These are phyloP conservation scores for Cyberlindnera mississippiensis DNA, from an alignment of 805 yeast species.

Conservation along the genomic window DNA sequence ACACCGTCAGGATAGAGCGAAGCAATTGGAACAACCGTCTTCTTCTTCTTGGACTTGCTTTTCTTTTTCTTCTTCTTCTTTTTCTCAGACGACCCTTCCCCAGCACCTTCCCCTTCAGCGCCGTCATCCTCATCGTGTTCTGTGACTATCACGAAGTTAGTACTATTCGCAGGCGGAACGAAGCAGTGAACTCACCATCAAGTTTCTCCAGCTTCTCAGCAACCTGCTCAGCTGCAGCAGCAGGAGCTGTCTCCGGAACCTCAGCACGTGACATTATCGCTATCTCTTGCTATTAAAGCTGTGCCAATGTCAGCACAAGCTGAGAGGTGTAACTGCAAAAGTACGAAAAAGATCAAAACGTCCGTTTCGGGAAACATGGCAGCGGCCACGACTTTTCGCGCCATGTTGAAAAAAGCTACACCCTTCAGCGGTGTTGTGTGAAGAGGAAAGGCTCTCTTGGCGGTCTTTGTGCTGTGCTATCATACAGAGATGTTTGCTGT, in stretches of 20 bases:
- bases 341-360: not conserved
- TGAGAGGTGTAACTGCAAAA: no score
- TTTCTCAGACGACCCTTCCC: no score
- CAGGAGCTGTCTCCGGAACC: not conserved
- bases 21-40: constrained; percentile 56
- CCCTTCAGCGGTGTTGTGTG: no score
- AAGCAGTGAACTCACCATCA: constrained; percentile 7
- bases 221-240: constrained; percentile 8
- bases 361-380: not conserved
- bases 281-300: not conserved
- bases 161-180: not conserved
- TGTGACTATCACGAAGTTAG: constrained; percentile 1
- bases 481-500: constrained; percentile 7
- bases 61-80: constrained; percentile 47
- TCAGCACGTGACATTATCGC: not conserved
- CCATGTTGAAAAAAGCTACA: no score
- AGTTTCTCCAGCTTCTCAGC: constrained; percentile 19
- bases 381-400: no score
- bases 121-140: constrained; percentile 21
- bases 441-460: no score
- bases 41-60: constrained; percentile 56
- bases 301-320: no score
- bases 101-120: constrained; percentile 29
- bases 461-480: no score
- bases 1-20: constrained; percentile 63